Evolutionary conservation across 2,329 filamentous ascomycete genomes (phyloP), one percentile per base, ranked within the genome.

Genomic region (Penicillium concentricum): DNA sequence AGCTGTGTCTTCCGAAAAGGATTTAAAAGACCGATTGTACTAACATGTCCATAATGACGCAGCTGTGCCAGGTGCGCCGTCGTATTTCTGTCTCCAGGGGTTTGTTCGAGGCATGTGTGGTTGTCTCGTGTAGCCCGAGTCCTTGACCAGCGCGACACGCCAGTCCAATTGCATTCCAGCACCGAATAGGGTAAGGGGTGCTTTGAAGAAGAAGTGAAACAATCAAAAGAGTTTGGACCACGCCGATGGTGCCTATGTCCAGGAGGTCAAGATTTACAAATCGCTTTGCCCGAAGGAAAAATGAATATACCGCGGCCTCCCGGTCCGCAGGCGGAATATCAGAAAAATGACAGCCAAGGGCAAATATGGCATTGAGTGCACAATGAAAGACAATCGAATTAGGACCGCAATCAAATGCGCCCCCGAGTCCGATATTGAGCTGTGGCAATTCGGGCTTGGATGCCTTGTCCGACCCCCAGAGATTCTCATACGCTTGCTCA

Each of bases 361-460:
- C 74, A 34, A 81, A 78, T 2, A 80, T 73, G 12, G 67, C 61
- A 55, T 80, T 80, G 32, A 80, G 64, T 1, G 76, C 74, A 34
- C 68, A 74, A 52, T 77, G 72, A 45, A 80, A 79, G 7, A 77
- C 70, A 12, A 74, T 72, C 0, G 72, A 72, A 34, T 64, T 67
- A 2, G 72, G 62, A 2, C 68, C 71, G 0, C 69, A 74, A 16
- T 73, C 68, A 8, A 50, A 62, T 18, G 55, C 57, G 9, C 66
- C 69, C 5, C 70, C 76, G 5, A 78, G 65, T 0, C 76, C 77
- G 9, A 76, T 67, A 6, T 69, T 64, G 9, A 69, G 54, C 7
- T 67, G 59, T 16, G 62, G 60, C 8, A 64, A 58, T 12, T 61
- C 47, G 12, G 53, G 56, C 30, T 52, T 61, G 0, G 63, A 50